These are phyloP conservation scores for Cronartium ribicola DNA, from an alignment of 1,284 basidiomycete genomes.

Conservation along the genomic window DNA sequence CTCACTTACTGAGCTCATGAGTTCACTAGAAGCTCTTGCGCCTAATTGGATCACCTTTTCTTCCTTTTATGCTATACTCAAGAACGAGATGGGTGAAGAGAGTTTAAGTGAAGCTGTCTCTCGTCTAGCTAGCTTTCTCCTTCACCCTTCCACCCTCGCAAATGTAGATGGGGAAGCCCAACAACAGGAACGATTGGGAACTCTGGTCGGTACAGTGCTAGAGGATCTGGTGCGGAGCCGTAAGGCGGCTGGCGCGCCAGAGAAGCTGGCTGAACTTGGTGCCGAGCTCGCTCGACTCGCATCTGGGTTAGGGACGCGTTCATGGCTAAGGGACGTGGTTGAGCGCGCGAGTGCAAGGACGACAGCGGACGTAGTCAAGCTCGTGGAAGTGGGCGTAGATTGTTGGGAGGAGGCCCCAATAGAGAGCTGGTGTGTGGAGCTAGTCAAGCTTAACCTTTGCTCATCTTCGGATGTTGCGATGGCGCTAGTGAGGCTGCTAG, in stretches of 20 bases:
- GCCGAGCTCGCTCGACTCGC: neutral
- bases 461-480: neutral
- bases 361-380: slow-evolving; percentile 18
- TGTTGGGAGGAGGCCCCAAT: slow-evolving; percentile 13
- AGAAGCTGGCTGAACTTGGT: slow-evolving; percentile 1
- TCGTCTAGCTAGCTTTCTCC: slow-evolving; percentile 7
- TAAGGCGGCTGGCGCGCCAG: slow-evolving; percentile 7
- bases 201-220: slow-evolving; percentile 9
- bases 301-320: slow-evolving; percentile 12
- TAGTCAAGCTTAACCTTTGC: neutral
- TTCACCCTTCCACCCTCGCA: neutral
- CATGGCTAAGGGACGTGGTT: slow-evolving; percentile 1
- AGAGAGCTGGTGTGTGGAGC: neutral
- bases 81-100: slow-evolving; percentile 17
- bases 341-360: slow-evolving; percentile 1
- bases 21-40: neutral
- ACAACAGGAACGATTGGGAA: neutral
- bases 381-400: slow-evolving; percentile 25
- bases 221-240: slow-evolving; percentile 14
- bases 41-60: neutral
- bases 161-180: neutral
- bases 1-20: neutral
- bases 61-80: slow-evolving; percentile 19
- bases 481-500: neutral
- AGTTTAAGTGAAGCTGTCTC: neutral